Evolutionary conservation across 148 eudicot genomes (phyloP).

Genomic region (Chenopodium berlandieri): DNA sequence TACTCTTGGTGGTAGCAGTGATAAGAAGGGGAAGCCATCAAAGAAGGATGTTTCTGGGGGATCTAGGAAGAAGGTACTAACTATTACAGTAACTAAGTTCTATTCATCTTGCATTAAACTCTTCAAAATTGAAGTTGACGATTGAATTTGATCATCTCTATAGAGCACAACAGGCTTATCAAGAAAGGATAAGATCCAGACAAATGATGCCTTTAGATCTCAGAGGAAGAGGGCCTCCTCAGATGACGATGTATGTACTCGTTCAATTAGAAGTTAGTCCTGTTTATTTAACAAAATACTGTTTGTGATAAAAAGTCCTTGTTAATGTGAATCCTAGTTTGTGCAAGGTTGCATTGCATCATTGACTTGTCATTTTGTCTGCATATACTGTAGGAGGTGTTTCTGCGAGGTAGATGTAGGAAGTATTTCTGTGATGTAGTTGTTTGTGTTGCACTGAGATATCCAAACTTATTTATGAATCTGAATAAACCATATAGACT

Average conservation of each 20-base stretch:
- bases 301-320: neutral
- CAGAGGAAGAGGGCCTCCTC: conserved; percentile 38
- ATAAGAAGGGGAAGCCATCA: conserved; percentile 29
- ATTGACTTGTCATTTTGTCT: neutral
- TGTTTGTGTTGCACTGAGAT: neutral
- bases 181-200: conserved; percentile 28
- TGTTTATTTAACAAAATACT: neutral
- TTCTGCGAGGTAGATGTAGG: neutral
- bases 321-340: neutral
- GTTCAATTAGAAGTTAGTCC: neutral
- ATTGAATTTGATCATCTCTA: conserved; percentile 3
- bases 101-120: neutral
- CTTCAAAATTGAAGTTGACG: conserved; percentile 1
- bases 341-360: neutral
- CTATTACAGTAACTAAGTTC: neutral
- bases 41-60: conserved; percentile 32
- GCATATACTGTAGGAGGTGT: neutral
- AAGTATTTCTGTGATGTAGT: neutral
- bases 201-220: conserved; percentile 26
- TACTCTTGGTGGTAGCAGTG: conserved; percentile 13
- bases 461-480: neutral
- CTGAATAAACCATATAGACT: neutral
- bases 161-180: conserved; percentile 11
- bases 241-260: conserved; percentile 42
- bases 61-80: conserved; percentile 42